Conservation (phyloP, 2,329 filamentous ascomycete genomes). For the Aspergillus jensenii region DNA sequence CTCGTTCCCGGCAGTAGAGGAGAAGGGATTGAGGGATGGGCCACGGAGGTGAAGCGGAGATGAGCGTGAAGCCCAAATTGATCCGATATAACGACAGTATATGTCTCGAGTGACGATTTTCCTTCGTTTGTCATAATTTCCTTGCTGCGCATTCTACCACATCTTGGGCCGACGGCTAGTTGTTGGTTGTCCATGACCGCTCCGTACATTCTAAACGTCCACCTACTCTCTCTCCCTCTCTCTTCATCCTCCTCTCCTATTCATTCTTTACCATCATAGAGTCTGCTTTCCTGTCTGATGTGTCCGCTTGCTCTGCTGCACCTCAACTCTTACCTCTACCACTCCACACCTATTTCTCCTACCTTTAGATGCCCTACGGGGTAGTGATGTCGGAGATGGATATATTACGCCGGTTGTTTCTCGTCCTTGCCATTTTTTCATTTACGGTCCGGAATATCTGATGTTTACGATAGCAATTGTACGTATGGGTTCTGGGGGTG, state of each 20-base stretch:
- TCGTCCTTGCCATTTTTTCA: neutral
- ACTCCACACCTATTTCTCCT: neutral
- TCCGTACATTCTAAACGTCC: slow-evolving; percentile 22
- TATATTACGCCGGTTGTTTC: slow-evolving; percentile 7
- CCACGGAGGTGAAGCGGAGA: slow-evolving; percentile 81
- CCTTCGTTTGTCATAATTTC: slow-evolving; percentile 17
- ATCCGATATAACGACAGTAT: slow-evolving; percentile 16
- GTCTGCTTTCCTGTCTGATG: neutral
- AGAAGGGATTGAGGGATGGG: slow-evolving; percentile 93
- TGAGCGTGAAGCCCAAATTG: slow-evolving; percentile 34
- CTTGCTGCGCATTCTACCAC: slow-evolving; percentile 26
- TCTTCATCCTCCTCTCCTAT: neutral
- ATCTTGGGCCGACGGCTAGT: slow-evolving; percentile 29
- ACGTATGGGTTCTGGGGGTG: slow-evolving; percentile 6
- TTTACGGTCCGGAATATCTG: slow-evolving; percentile 2
- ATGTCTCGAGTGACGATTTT: slow-evolving; percentile 28
- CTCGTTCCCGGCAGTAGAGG: slow-evolving; percentile 78
- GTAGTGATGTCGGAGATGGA: slow-evolving; percentile 4
- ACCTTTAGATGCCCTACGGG: slow-evolving; percentile 7
- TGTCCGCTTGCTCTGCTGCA: neutral
- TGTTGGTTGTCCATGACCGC: slow-evolving; percentile 31
- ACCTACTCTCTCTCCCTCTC: slow-evolving; percentile 7
- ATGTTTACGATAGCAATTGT: slow-evolving; percentile 7
- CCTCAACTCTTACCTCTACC: neutral
- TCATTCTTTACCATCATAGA: slow-evolving; percentile 6